A percentile compares a stretch with the other conserved stretches of the same genome.
These are phyloP conservation scores for Hyphodiscus hymeniophilus DNA, from an alignment of 495 filamentous ascomycete species.

Conservation along the genomic window DNA sequence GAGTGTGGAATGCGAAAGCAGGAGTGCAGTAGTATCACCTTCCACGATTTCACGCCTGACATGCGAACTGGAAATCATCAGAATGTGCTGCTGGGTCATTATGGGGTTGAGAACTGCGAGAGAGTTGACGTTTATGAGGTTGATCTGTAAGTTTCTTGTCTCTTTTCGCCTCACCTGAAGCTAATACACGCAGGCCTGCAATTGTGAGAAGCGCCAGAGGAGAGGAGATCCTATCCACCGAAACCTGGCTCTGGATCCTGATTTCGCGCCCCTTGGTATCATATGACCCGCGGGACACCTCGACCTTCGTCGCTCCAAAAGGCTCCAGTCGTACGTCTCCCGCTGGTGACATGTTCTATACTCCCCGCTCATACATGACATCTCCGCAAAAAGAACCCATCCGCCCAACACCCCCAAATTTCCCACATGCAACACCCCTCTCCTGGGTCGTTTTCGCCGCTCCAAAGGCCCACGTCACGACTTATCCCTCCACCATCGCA, in stretches of 20 bases:
- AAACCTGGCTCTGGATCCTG: conserved; percentile 19
- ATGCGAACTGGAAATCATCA: background rate
- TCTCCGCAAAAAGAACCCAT: background rate
- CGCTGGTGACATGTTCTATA: background rate
- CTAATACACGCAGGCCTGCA: too few relatives aligned
- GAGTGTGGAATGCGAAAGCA: conserved; percentile 7
- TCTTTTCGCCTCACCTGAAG: background rate
- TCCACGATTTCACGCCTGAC: conserved; percentile 19
- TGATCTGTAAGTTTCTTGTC: conserved; percentile 14
- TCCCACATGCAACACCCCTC: conserved; percentile 8
- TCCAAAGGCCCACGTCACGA: conserved; percentile 9
- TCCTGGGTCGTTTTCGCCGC: conserved; percentile 19
- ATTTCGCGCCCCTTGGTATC: conserved; percentile 11
- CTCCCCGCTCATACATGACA: background rate
- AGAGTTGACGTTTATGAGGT: conserved; percentile 16
- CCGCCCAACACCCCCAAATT: conserved; percentile 11
- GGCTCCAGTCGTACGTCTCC: background rate
- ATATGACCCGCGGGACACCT: background rate
- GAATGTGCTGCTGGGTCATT: conserved; percentile 11
- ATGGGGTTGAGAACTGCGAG: background rate
- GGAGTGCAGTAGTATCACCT: conserved; percentile 11
- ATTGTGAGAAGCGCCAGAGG: conserved; percentile 5
- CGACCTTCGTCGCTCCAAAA: background rate
- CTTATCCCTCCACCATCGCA: background rate
- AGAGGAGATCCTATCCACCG: background rate